A percentile compares a stretch with the other conserved stretches of the same genome.
Evolutionary conservation across 2,329 filamentous ascomycete species (phyloP).

Genomic region (Lachnum nothofagi): DNA sequence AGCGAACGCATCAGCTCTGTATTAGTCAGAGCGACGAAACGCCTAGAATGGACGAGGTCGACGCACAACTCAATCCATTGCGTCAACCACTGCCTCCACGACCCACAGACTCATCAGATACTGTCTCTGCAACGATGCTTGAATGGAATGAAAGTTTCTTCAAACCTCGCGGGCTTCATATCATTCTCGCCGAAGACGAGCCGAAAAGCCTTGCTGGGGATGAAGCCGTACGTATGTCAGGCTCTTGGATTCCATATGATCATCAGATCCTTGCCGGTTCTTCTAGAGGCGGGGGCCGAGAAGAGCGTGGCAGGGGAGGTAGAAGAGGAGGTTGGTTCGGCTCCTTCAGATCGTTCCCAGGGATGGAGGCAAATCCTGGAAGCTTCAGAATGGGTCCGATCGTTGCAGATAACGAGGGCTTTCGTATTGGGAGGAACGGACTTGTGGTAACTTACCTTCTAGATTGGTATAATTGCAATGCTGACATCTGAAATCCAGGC

Average conservation of each 20-base stretch:
- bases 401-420: conserved; percentile 25
- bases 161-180: conserved; percentile 42
- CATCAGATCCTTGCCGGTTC: conserved; percentile 12
- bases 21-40: conserved; percentile 14
- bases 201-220: conserved; percentile 34
- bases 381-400: conserved; percentile 23
- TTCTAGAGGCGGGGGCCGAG: conserved; percentile 1
- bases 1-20: conserved; percentile 25
- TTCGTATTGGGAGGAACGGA: conserved; percentile 20
- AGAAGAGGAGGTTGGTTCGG: conserved; percentile 7
- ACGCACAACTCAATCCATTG: conserved; percentile 40
- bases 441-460: conserved; percentile 11
- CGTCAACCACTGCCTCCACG: conserved; percentile 4
- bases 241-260: conserved; percentile 40
- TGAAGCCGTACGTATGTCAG: conserved; percentile 40
- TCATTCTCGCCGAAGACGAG: conserved; percentile 41
- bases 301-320: neutral
- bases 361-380: conserved; percentile 2
- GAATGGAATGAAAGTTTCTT: conserved; percentile 58
- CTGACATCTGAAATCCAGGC: conserved; percentile 3
- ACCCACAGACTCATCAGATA: conserved; percentile 20
- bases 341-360: conserved; percentile 10
- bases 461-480: neutral
- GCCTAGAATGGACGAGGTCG: conserved; percentile 33
- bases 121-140: conserved; percentile 39